A percentile compares a stretch with the other conserved stretches of the same genome.
phyloP scores from a whole-genome alignment of 352 stramenopile genomes.

The Detonula confervacea region DNA sequence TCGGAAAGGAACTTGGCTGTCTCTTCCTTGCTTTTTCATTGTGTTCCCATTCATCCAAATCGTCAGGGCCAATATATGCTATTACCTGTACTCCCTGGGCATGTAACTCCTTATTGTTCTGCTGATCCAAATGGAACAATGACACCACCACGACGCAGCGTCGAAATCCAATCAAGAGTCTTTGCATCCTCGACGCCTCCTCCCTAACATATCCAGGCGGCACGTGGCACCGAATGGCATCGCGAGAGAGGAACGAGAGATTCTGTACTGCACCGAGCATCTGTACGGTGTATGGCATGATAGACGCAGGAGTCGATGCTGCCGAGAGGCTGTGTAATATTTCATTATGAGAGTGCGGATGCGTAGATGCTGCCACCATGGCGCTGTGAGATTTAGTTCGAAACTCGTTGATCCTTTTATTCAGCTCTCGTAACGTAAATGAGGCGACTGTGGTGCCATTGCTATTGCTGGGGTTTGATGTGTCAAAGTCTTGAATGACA shows the following conservation, averaged over 20 bases:
- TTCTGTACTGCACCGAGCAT: slow-evolving; percentile 42
- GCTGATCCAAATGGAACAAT: slow-evolving; percentile 23
- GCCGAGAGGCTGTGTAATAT: slow-evolving; percentile 2
- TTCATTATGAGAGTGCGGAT: slow-evolving; percentile 1
- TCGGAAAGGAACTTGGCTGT: slow-evolving; percentile 36
- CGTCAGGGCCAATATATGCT: slow-evolving; percentile 45
- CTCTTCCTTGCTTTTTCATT: slow-evolving; percentile 36
- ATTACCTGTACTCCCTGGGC: slow-evolving; percentile 30
- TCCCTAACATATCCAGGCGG: slow-evolving; percentile 35
- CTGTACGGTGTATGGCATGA: slow-evolving; percentile 15
- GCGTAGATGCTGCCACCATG: neutral
- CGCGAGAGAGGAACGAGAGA: slow-evolving; percentile 45
- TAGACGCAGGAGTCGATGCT: neutral
- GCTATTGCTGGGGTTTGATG: too few species aligned
- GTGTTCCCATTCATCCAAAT: slow-evolving; percentile 32
- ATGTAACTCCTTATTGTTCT: slow-evolving; percentile 15
- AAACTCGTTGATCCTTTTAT: slow-evolving; percentile 34
- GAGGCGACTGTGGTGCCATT: slow-evolving; percentile 14
- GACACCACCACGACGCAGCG: slow-evolving; percentile 46
- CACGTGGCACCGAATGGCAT: slow-evolving; percentile 25
- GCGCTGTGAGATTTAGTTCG: neutral
- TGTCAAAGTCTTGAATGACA: slow-evolving; percentile 47
- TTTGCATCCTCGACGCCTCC: slow-evolving; percentile 8
- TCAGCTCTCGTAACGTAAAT: slow-evolving; percentile 23
- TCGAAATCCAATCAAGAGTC: slow-evolving; percentile 52